These are phyloP conservation scores for Aspergillus sclerotiicarbonarius DNA, from an alignment of 495 filamentous ascomycete genomes.

Conservation along the genomic window DNA sequence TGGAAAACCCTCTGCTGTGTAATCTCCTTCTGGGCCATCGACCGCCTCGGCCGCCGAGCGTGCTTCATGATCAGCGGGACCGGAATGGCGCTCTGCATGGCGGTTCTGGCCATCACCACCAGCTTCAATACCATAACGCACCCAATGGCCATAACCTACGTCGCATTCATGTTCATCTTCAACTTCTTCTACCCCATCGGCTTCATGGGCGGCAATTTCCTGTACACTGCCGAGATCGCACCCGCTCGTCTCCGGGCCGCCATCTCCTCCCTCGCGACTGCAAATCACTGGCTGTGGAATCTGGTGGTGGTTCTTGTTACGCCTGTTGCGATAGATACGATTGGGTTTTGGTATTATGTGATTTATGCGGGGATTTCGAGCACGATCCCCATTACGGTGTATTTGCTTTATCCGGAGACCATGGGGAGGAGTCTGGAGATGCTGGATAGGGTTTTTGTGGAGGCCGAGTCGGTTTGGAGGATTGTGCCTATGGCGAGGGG, in stretches of 20 bases:
- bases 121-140: conserved; percentile 29
- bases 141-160: conserved; percentile 29
- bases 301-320: neutral
- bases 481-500: neutral
- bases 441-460: neutral
- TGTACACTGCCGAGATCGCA: conserved; percentile 52
- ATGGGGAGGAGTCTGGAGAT: neutral
- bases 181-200: conserved; percentile 54
- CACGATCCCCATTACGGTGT: neutral
- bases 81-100: conserved; percentile 45
- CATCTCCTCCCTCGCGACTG: conserved; percentile 36
- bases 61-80: conserved; percentile 45
- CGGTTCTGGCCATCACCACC: conserved; percentile 40
- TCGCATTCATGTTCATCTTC: conserved; percentile 55
- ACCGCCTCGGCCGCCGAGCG: conserved; percentile 46
- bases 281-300: conserved; percentile 33
- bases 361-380: neutral
- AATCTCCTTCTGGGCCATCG: conserved; percentile 47
- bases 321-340: neutral
- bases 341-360: neutral
- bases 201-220: conserved; percentile 51
- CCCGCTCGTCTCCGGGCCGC: conserved; percentile 45
- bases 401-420: neutral
- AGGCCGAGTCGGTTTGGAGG: neutral
- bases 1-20: conserved; percentile 40